Base-by-base conservation (phyloP, 169 alveolate species). In the Eimeria acervulina region DNA sequence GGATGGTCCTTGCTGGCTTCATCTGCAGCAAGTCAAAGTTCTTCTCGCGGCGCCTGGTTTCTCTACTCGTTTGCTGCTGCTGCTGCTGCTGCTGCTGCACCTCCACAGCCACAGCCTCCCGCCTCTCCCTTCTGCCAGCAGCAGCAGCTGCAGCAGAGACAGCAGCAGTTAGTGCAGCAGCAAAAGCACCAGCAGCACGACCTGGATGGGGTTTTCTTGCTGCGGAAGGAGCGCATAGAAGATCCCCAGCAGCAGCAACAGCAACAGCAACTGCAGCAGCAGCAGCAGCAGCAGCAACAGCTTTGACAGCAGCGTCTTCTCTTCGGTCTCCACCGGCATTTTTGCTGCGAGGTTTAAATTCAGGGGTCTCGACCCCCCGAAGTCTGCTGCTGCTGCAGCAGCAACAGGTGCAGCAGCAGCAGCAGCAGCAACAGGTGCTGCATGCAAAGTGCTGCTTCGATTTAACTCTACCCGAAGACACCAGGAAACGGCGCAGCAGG, bases 1-100 rank as follows among this genome's bases (percentile, higher is more conserved):
- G 92, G 63, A 83, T 83, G 92, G 74, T 26, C 74, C 26, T 83
- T 33, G 33, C 28, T 83, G 92, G 31, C 28, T 47, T 52, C 28
- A 12, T 5, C 92, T 52, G 76, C 92, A 83, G 92, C 72, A 55
- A 52, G 28, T 31, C 47, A 10, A 55, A 38, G 38, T 15, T 26
- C 28, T 40, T 42, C 28, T 17, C 74, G 89, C 63, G 63, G 92
- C 74, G 42, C n/a, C 31, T 83, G 17, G 31, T 31, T 47, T 21
- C 74, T 13, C 76, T 83, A n/a, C 36, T 55, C 52, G 28, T 83
- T 21, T 83, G 70, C 55, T 83, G 70, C 92, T 83, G 92, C 76
- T 83, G 90, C 70, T 80, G 90, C 89, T 78, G 63, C 90, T 40
- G 92, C 92, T 83, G 92, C 92, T 83, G 76, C 92, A 83, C 31